phyloP scores from a whole-genome alignment of 176 grass and related monocot genomes.

The Triticum turgidum region DNA sequence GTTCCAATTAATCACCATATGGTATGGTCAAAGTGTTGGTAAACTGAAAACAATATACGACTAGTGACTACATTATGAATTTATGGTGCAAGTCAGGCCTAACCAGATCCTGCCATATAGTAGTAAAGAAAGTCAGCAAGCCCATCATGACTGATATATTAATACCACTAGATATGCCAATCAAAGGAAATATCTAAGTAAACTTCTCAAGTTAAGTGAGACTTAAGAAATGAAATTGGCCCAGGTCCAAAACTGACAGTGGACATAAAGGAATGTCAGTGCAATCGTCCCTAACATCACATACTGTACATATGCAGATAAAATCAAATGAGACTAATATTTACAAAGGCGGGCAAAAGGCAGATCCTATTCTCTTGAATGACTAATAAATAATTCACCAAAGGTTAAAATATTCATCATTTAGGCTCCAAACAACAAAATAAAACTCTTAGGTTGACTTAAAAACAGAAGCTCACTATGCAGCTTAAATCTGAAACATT shows the following conservation, averaged over 20 bases:
- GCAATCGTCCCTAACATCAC: not conserved
- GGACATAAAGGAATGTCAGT: not conserved
- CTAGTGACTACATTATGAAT: not conserved
- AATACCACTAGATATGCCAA: not conserved
- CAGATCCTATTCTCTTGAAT: not conserved
- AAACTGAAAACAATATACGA: not conserved
- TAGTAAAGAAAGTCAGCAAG: not conserved
- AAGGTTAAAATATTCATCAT: not conserved
- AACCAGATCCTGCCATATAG: not conserved
- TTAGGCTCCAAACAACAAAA: not conserved
- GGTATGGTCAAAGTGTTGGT: not conserved
- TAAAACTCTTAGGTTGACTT: not conserved
- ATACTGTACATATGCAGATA: conserved; percentile 7
- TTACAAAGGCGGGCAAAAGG: not conserved
- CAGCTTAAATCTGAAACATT: conserved; percentile 17
- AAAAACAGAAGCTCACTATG: not conserved
- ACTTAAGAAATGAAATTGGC: not conserved
- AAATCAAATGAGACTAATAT: conserved; percentile 12
- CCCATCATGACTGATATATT: not conserved
- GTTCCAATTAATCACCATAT: not conserved
- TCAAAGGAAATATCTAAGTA: not conserved
- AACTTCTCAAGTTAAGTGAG: not conserved
- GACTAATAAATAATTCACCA: not conserved
- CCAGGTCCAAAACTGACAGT: not conserved
- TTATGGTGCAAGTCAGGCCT: not conserved